Evolutionary conservation across 2,329 filamentous ascomycete species (phyloP), one percentile per base, ranked within the genome.

Genomic region (Cercospora brassicicola): DNA sequence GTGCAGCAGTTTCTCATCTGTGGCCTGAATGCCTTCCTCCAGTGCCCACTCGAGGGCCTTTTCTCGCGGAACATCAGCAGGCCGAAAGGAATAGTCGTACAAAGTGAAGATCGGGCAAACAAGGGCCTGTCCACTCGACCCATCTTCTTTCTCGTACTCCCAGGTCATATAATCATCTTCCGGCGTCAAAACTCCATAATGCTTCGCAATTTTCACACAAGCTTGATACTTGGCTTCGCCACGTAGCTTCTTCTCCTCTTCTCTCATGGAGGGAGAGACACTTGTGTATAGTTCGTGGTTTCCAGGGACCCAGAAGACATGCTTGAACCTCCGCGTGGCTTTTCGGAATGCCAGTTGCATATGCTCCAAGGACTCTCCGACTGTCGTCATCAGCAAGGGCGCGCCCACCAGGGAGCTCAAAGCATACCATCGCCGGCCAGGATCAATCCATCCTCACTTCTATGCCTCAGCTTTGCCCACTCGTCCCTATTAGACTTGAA

Each of bases 51-150:
- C 79, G 7, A 84, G 69, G 2, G 85, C 85, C 20, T 79, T 76
- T 66, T 84, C 84, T 42, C 83, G 77, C 28, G 79, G 76, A 8
- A 88, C 81, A 56, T 85, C 72, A 1, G 76, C 78, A 0, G 86
- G 86, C 0, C 85, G 80, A 75, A 87, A 88, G 69, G 81, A 84
- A 77, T 88, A 88, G 77, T 88, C 86, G 79, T 88, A 88, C 13
- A 88, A 78, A 0, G 86, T 87, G 79, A 88, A 88, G 60, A 87
- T 82, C 33, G 84, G 86, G 33, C 83, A 84, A 48, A 88, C 81
- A 42, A 88, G 68, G 5, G 79, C 83, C 4, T 82, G 82, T 3
- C 80, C 79, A 23, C 82, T 83, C 7, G 82, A 80, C n/a, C 84
- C 85, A 4, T 86, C 80, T 2, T 71, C 67, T 39, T 73, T 72